A percentile compares a stretch with the other conserved stretches of the same genome.
These are phyloP conservation scores for Fusarium concolor DNA, from an alignment of 2,329 filamentous ascomycete genomes.

Conservation along the genomic window DNA sequence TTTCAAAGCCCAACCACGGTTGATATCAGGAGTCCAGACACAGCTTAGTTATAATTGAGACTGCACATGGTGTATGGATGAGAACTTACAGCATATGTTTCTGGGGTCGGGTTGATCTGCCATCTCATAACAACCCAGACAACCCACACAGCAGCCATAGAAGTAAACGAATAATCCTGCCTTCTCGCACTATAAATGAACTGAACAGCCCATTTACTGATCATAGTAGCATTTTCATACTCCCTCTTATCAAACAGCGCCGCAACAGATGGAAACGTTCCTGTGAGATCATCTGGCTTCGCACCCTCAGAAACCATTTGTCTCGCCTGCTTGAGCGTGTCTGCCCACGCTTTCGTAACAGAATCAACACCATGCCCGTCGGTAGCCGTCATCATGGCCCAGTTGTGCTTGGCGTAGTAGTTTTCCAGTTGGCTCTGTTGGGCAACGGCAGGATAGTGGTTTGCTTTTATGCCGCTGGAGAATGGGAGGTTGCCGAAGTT, in stretches of 20 bases:
- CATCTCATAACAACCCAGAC: conserved; percentile 20
- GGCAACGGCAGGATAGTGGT: conserved; percentile 22
- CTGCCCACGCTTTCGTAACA: conserved; percentile 24
- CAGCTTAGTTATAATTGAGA: not conserved
- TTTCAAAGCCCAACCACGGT: too few species aligned
- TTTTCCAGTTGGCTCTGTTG: conserved; percentile 16
- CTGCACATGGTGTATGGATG: not conserved
- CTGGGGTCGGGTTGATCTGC: conserved; percentile 19
- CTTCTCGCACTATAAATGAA: conserved; percentile 24
- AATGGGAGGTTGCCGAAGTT: conserved; percentile 31
- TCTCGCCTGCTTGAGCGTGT: conserved; percentile 18
- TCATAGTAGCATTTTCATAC: conserved; percentile 22
- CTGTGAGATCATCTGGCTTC: conserved; percentile 11
- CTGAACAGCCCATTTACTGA: conserved; percentile 32
- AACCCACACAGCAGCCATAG: conserved; percentile 20
- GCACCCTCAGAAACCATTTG: conserved; percentile 13
- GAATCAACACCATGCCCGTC: conserved; percentile 17
- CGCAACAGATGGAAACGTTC: conserved; percentile 17
- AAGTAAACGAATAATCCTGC: conserved; percentile 17
- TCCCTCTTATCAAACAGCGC: conserved; percentile 23
- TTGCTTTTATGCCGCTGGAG: conserved; percentile 30
- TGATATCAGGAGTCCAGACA: too few species aligned
- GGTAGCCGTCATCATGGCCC: conserved; percentile 31
- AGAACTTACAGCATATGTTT: conserved; percentile 19
- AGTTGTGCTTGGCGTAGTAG: conserved; percentile 25